Base-by-base conservation (phyloP, 2,329 filamentous ascomycete species). In the Exophiala alcalophila region DNA sequence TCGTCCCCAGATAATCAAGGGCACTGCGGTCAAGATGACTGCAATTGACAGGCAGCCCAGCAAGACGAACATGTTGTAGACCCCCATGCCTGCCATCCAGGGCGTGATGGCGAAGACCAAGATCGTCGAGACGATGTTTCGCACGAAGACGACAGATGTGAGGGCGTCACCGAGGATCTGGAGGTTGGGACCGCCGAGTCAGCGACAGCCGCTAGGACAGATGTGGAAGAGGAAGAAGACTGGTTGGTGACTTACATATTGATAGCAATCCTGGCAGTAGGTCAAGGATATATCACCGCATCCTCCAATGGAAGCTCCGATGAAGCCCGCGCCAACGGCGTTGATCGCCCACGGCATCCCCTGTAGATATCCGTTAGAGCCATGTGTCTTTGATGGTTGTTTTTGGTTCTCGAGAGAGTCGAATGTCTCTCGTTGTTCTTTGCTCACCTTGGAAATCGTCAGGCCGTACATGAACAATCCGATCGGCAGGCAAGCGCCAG, bases 111-210 rank as follows among this genome's bases (percentile, higher is more conserved):
- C 65, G 47, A 74, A 74, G n/a, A 73, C 63, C 29, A 74, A 65
- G 11, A 65, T 59, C 2, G 66, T 70, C 12, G 61, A 61, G 29
- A 73, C 61, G 2, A 60, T 40, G 36, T 74, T 74, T 0, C 71
- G 65, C 8, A 68, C 54, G 40, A 74, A 66, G 0, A 68, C 67
- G 1, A 75, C 58, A 0, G 58, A 65, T 3, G 72, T 68, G 4
- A 75, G 56, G 0, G 69, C 64, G 43, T 74, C 70, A 4, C 65
- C 70, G 27, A 74, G 61, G 25, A 75, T 69, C 61, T 73, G 47
- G 28, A 32, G 4, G 12, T 24, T 12, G 14, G 10, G 20, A 9
- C 10, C 15, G 21, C 9, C 25, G 12, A 31, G 19, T 14, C 14
- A 9, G n/a, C n/a, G n/a, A n/a, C n/a, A n/a, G 40, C 56, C 36